Evolutionary conservation across 805 yeast genomes (phyloP).

Genomic region (Brettanomyces bruxellensis): DNA sequence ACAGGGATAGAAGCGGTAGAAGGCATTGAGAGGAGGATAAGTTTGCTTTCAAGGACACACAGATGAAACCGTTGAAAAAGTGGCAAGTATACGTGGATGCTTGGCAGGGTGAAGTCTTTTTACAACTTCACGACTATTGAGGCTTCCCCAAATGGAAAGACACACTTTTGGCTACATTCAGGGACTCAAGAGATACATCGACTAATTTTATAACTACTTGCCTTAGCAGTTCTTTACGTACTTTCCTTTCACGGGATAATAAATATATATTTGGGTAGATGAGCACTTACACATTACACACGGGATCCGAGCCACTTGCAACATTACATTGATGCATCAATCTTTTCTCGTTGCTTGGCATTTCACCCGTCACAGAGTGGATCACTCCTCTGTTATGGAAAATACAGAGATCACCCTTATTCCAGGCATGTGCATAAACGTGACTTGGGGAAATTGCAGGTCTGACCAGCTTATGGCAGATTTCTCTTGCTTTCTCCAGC

Average conservation of each 20-base stretch:
- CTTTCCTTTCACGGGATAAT: background rate
- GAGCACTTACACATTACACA: background rate
- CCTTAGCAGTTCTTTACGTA: too few species aligned
- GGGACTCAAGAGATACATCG: too few species aligned
- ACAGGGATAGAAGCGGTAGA: constrained; percentile 15
- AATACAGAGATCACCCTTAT: constrained; percentile 74
- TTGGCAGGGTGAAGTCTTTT: too few species aligned
- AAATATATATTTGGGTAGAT: background rate
- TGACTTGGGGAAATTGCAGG: constrained; percentile 72
- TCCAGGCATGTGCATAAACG: constrained; percentile 79
- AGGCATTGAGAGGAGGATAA: background rate
- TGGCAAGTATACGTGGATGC: too few species aligned
- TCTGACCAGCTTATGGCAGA: constrained; percentile 67
- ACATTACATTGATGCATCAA: constrained; percentile 92
- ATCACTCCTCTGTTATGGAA: constrained; percentile 86
- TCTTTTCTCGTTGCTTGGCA: constrained; percentile 67
- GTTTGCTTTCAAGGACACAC: too few species aligned
- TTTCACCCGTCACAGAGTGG: constrained; percentile 89
- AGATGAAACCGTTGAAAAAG: too few species aligned
- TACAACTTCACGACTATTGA: too few species aligned
- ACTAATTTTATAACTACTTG: too few species aligned
- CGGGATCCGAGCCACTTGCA: constrained; percentile 74
- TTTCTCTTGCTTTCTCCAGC: constrained; percentile 65
- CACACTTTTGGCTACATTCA: too few species aligned
- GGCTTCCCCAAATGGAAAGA: too few species aligned